Evolutionary conservation across 371 early-diverging fungal species (phyloP).

Genomic region (Catenaria anguillulae): DNA sequence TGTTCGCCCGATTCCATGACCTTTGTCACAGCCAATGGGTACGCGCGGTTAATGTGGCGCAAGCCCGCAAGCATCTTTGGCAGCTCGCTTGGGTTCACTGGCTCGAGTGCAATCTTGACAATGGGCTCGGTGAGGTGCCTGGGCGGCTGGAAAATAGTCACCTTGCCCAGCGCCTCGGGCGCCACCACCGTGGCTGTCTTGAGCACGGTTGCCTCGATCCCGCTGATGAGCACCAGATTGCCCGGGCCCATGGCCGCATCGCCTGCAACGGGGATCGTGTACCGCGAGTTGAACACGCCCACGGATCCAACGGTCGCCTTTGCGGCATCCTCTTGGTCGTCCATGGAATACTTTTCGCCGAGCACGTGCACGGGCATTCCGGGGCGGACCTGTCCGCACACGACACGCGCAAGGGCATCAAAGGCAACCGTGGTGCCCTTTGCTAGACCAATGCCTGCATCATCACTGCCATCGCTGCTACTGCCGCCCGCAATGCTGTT

Average conservation of each 20-base stretch:
- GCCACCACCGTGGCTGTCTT: conserved; percentile 86
- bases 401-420: conserved; percentile 79
- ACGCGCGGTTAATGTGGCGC: conserved; percentile 83
- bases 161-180: conserved; percentile 35
- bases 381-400: conserved; percentile 67
- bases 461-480: no score
- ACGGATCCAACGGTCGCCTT: conserved; percentile 57
- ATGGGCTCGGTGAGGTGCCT: conserved; percentile 69
- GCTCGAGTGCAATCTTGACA: conserved; percentile 89
- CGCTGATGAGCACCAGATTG: conserved; percentile 78
- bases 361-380: conserved; percentile 74
- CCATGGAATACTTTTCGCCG: conserved; percentile 75
- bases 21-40: conserved; percentile 80
- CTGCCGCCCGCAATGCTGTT: no score
- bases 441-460: conserved; percentile 21
- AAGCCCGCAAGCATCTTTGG: conserved; percentile 95
- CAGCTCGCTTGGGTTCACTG: conserved; percentile 88
- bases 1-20: conserved; percentile 96
- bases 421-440: conserved; percentile 59
- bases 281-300: conserved; percentile 71
- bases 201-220: conserved; percentile 78
- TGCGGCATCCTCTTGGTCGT: conserved; percentile 92
- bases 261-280: conserved; percentile 63
- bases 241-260: conserved; percentile 51
- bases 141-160: conserved; percentile 73